These are phyloP conservation scores for Blastobotrys arbuscula DNA, from an alignment of 1,139 yeast species.

Conservation along the genomic window DNA sequence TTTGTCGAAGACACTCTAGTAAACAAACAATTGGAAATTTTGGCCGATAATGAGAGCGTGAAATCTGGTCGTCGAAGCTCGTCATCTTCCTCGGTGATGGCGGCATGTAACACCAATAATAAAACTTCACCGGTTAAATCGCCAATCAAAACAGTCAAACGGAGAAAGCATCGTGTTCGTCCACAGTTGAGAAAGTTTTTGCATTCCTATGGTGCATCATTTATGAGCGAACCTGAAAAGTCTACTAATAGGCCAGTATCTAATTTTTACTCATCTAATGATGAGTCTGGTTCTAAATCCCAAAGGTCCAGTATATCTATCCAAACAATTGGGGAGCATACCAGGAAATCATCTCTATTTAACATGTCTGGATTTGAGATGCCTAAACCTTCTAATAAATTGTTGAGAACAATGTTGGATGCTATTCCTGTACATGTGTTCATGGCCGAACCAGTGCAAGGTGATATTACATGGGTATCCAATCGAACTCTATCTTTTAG, in stretches of 20 bases:
- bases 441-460: constrained; percentile 32
- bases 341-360: not conserved
- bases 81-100: not conserved
- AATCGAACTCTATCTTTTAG: constrained; percentile 33
- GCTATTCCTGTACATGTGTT: constrained; percentile 36
- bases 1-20: constrained; percentile 9
- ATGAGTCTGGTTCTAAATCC: not conserved
- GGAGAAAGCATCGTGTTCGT: constrained; percentile 15
- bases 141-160: no score
- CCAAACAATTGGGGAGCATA: not conserved
- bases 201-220: constrained; percentile 23
- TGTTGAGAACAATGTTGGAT: constrained; percentile 33
- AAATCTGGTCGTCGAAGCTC: not conserved
- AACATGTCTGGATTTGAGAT: constrained; percentile 12
- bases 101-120: not conserved
- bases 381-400: constrained; percentile 24
- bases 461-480: constrained; percentile 34
- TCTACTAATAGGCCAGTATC: not conserved
- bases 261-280: not conserved
- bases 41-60: constrained; percentile 8
- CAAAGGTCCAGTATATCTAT: constrained; percentile 1
- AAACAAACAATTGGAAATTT: constrained; percentile 13
- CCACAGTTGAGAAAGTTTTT: constrained; percentile 19
- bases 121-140: not conserved
- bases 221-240: constrained; percentile 20